Base-by-base conservation (phyloP, 352 stramenopile genomes). In the Phytophthora pluvialis region DNA sequence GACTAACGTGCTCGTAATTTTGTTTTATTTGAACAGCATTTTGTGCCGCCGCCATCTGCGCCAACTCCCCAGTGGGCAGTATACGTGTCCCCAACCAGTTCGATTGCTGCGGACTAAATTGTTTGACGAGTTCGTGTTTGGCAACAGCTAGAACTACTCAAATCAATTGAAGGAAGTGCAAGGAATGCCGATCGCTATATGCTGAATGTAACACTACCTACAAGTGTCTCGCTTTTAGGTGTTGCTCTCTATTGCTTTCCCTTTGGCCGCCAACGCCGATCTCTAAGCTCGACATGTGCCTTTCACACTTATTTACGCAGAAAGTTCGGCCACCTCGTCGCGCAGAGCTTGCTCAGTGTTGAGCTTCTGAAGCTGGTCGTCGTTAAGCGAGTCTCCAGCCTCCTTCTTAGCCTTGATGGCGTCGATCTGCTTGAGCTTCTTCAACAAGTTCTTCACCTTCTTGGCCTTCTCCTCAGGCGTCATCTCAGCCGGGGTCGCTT, bases 341-440 rank as follows among this genome's bases (percentile, higher is more conserved):
- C 77, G 82, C 57, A 95, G 58, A 44, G 78, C 65, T 44, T 79
- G 62, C 60, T 95, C 88, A 32, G 70, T 89, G 32, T 59, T 55
- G 45, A 95, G 78, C 72, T 95, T 95, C 49, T 83, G 78, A 71
- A 88, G 44, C 57, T 95, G 88, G 55, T 95, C 88, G 7, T 84
- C 79, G 70, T 95, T 95, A 21, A 95, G 73, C 31, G 73, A 79
- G 29, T 91, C 83, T n/a, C 88, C 88, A 12, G 60, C 69, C 13
- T 81, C 78, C 43, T 81, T 73, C 73, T 94, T 94, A 10, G 77
- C 78, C 74, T 95, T 95, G 63, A 94, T 83, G 36, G 75, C 62
- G 60, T 93, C 81, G 52, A 95, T 95, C 70, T 95, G 88, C 75
- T 95, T 95, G 50, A 95, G 74, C 66, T 94, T 95, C 73, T 95